phyloP scores from a whole-genome alignment of 1,284 basidiomycete species.

The Wallemia mellicola region DNA sequence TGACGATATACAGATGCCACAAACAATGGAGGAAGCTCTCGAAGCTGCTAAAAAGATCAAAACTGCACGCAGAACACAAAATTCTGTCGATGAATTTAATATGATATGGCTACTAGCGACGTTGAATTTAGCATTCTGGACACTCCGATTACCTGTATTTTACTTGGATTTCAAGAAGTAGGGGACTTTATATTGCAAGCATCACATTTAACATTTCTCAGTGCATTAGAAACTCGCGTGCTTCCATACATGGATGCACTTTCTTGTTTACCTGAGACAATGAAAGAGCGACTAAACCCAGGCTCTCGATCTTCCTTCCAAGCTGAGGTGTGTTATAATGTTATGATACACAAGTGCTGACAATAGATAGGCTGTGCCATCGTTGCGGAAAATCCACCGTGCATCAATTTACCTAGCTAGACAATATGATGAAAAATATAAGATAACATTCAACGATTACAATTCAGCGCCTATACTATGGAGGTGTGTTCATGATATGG shows the following conservation, averaged over 20 bases:
- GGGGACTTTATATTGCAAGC: too few species aligned
- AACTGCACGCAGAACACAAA: neutral
- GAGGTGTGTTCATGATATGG: neutral
- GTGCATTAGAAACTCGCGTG: neutral
- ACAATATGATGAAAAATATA: neutral
- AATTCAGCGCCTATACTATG: neutral
- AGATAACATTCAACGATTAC: neutral
- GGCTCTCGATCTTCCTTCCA: neutral
- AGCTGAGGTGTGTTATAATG: neutral
- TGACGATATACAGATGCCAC: neutral
- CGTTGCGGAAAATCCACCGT: neutral
- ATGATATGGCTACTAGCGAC: neutral
- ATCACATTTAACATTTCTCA: too few species aligned
- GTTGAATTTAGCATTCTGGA: neutral
- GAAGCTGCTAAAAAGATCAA: neutral
- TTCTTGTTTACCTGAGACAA: neutral
- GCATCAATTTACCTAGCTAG: neutral
- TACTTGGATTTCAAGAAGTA: neutral
- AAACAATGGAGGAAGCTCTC: neutral
- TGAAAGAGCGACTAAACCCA: neutral
- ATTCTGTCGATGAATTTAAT: neutral
- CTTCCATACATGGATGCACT: neutral
- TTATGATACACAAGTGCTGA: neutral
- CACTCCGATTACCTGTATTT: neutral
- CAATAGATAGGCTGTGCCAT: neutral